Evolutionary conservation across 805 yeast species (phyloP).

Genomic region (Schizosaccharomyces cryophilus): DNA sequence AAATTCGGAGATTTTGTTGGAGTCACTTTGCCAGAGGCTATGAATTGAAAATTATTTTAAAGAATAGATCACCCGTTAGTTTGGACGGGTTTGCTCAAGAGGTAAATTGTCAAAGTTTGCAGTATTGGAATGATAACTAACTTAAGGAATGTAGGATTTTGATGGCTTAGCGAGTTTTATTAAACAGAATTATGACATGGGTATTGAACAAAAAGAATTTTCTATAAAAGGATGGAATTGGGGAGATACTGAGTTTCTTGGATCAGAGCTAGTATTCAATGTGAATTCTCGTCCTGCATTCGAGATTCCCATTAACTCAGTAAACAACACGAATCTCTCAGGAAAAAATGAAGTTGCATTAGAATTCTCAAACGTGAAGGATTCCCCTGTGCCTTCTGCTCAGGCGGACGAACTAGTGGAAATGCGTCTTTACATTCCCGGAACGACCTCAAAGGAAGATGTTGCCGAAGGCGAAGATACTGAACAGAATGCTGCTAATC

Average conservation of each 20-base stretch:
- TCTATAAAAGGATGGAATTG: conserved; percentile 97
- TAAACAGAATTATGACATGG: conserved; percentile 46
- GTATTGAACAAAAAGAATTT: conserved; percentile 68
- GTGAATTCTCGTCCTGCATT: conserved; percentile 74
- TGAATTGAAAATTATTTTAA: conserved; percentile 72
- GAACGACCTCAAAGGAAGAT: conserved; percentile 25
- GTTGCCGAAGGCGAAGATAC: conserved; percentile 12
- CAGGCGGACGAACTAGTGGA: conserved; percentile 67
- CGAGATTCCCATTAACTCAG: conserved; percentile 63
- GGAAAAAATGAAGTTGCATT: conserved; percentile 85
- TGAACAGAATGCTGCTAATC: conserved; percentile 38
- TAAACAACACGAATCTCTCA: conserved; percentile 66
- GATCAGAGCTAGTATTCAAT: conserved; percentile 70
- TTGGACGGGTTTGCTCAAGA: conserved; percentile 80
- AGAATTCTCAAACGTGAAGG: conserved; percentile 43
- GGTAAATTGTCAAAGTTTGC: not conserved
- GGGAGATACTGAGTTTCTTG: conserved; percentile 83
- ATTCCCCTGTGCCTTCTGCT: conserved; percentile 36
- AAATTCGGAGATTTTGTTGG: conserved; percentile 63
- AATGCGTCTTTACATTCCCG: conserved; percentile 80
- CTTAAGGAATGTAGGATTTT: conserved; percentile 26
- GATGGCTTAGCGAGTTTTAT: conserved; percentile 59
- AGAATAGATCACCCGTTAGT: conserved; percentile 59
- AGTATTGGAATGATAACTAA: not conserved
- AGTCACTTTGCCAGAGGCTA: conserved; percentile 81